These are phyloP conservation scores for Venturia nashicola DNA, from an alignment of 2,329 filamentous ascomycete genomes.

Conservation along the genomic window DNA sequence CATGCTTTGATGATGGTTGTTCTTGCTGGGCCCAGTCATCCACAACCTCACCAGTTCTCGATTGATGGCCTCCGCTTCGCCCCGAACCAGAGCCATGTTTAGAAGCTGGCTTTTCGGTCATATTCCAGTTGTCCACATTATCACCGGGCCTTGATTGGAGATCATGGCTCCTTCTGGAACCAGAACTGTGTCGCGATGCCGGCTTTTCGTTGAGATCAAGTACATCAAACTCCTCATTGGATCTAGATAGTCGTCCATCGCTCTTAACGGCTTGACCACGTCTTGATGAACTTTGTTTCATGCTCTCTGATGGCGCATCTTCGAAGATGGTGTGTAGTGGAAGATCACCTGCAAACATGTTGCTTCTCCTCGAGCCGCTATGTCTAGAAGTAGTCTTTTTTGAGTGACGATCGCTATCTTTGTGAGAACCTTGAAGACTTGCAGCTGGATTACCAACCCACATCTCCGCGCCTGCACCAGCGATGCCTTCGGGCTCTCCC, in stretches of 20 bases:
- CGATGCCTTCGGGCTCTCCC: background rate
- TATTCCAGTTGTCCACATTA: background rate
- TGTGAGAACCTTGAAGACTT: background rate
- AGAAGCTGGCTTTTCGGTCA: background rate
- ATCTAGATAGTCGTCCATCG: background rate
- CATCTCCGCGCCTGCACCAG: background rate
- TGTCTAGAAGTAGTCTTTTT: background rate
- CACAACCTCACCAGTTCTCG: background rate
- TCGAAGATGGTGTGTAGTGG: slow-evolving; percentile 2
- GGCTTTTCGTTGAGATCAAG: background rate
- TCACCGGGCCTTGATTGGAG: background rate
- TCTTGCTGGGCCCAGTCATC: background rate
- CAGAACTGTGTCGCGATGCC: background rate
- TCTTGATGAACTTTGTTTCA: background rate
- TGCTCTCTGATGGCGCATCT: background rate
- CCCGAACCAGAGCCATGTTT: background rate
- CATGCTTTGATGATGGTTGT: background rate
- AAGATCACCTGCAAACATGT: background rate
- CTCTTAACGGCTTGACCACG: background rate
- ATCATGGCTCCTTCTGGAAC: background rate
- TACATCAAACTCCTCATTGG: background rate
- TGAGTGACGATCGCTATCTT: background rate
- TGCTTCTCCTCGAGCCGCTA: slow-evolving; percentile 3
- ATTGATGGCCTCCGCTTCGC: background rate
- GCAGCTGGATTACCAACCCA: background rate